phyloP scores from a whole-genome alignment of 768 basidiomycete species.

The Cyclocybe aegerita region DNA sequence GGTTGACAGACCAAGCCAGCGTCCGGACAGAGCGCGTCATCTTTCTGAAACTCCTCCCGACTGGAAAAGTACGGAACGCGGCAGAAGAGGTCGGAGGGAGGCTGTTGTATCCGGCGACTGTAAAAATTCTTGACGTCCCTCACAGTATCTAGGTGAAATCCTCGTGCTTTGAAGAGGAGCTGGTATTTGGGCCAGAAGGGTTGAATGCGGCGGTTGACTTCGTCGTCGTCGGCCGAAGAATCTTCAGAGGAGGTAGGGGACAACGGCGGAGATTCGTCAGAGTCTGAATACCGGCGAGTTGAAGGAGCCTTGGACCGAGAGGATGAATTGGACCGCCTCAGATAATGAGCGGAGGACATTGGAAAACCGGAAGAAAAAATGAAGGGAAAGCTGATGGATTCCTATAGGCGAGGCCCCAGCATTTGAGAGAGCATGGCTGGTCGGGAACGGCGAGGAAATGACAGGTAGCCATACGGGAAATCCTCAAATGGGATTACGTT shows the following conservation, averaged over 20 bases:
- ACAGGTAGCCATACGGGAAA: slow-evolving; percentile 12
- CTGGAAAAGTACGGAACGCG: slow-evolving; percentile 9
- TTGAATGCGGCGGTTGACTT: slow-evolving; percentile 55
- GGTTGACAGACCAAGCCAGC: slow-evolving; percentile 58
- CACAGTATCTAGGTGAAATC: slow-evolving; percentile 67
- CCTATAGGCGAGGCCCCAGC: slow-evolving; percentile 3
- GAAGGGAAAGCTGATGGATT: background rate
- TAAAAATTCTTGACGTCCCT: slow-evolving; percentile 66
- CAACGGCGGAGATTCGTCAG: slow-evolving; percentile 22
- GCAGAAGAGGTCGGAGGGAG: slow-evolving; percentile 11
- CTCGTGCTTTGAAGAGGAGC: slow-evolving; percentile 43
- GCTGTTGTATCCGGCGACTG: slow-evolving; percentile 18
- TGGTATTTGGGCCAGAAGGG: slow-evolving; percentile 66
- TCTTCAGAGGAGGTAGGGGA: slow-evolving; percentile 43
- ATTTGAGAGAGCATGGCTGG: slow-evolving; percentile 8
- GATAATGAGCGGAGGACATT: too few species aligned
- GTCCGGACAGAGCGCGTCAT: slow-evolving; percentile 68
- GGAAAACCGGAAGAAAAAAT: background rate
- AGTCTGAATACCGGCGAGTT: slow-evolving; percentile 1
- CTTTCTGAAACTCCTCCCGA: slow-evolving; percentile 22
- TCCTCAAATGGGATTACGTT: slow-evolving; percentile 19
- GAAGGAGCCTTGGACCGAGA: slow-evolving; percentile 4
- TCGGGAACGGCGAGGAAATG: slow-evolving; percentile 11
- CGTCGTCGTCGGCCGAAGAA: slow-evolving; percentile 57
- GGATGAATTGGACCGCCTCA: slow-evolving; percentile 3